Evolutionary conservation across 495 filamentous ascomycete species (phyloP).

Genomic region (Aspergillus leporis): DNA sequence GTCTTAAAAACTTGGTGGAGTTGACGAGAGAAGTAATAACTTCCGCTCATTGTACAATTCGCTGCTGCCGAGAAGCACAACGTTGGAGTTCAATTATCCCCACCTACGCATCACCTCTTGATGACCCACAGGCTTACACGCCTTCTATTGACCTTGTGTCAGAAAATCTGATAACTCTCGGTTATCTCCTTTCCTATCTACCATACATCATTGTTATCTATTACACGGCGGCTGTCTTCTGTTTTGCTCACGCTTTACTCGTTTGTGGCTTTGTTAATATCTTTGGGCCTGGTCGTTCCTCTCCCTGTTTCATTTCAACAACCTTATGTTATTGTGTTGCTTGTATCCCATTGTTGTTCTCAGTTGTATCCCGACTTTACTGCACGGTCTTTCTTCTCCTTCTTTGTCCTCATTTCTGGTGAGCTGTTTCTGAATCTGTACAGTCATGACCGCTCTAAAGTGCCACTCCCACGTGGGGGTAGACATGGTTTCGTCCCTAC

Average conservation of each 20-base stretch:
- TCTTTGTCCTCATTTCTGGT: constrained; percentile 18
- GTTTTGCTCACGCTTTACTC: neutral
- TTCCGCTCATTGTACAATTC: neutral
- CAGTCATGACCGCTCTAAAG: constrained; percentile 14
- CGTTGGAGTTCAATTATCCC: neutral
- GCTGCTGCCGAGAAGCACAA: neutral
- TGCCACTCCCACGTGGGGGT: constrained; percentile 8
- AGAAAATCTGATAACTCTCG: neutral
- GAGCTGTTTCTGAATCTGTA: constrained; percentile 27
- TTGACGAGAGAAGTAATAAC: neutral
- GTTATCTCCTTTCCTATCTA: neutral
- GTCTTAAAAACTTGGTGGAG: neutral
- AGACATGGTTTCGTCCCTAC: neutral
- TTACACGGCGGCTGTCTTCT: neutral
- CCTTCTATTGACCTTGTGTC: neutral
- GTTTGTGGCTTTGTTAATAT: neutral
- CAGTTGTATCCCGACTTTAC: neutral
- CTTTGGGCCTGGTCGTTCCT: neutral
- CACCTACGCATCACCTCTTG: neutral
- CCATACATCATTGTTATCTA: neutral
- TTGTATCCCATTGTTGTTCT: neutral
- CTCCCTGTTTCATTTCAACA: neutral
- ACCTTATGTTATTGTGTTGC: neutral
- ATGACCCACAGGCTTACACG: neutral
- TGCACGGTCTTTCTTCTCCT: neutral